These are phyloP conservation scores for Climacium dendroides DNA, from an alignment of 225 moss, liverwort and hornwort species.

Conservation along the genomic window DNA sequence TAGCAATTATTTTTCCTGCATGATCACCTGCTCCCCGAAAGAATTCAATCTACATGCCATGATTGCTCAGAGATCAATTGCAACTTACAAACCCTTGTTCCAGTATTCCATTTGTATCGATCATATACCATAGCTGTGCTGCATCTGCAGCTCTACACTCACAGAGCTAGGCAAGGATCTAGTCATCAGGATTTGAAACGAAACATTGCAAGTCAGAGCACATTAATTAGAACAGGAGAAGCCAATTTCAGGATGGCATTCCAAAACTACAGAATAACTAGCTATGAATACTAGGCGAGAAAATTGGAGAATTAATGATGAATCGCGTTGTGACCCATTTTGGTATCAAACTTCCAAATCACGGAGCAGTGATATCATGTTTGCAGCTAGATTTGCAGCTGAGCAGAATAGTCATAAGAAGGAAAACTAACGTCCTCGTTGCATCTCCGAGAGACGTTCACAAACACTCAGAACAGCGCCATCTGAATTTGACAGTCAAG, in stretches of 20 bases:
- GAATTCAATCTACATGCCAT: neutral
- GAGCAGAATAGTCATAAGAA: neutral
- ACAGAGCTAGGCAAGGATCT: too few relatives aligned
- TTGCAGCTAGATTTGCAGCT: neutral
- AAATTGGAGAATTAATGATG: too few relatives aligned
- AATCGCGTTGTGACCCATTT: neutral
- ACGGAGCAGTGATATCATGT: neutral
- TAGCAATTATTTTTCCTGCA: neutral
- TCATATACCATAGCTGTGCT: neutral
- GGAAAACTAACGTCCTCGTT: neutral
- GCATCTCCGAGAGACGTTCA: neutral
- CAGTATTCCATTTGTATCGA: neutral
- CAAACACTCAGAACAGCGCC: neutral
- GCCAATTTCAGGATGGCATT: neutral
- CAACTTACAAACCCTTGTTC: neutral
- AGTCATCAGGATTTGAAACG: neutral
- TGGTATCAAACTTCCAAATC: neutral
- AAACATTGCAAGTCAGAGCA: neutral
- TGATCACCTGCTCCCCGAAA: neutral
- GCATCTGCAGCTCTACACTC: neutral
- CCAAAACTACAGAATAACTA: neutral
- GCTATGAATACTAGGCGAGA: too few relatives aligned
- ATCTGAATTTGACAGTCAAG: neutral
- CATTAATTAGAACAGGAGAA: neutral
- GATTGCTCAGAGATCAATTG: neutral